phyloP scores from a whole-genome alignment of 176 grass and related monocot species.

The Eremochloa ophiuroides region DNA sequence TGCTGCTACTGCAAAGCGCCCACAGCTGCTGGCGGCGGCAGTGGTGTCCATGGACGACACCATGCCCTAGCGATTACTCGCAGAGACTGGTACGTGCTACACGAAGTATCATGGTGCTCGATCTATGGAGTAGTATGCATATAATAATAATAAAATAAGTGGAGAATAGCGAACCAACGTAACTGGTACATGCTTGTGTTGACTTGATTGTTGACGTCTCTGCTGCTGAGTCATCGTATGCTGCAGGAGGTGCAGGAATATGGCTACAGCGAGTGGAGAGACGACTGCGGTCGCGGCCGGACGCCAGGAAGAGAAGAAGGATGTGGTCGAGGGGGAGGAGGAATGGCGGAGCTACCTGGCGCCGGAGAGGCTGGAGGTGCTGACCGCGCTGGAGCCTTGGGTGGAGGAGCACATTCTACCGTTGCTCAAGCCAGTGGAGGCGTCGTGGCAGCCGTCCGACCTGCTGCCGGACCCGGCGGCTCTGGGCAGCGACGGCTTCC shows the following conservation, averaged over 20 bases:
- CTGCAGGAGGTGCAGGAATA: not conserved
- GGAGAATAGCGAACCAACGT: no score
- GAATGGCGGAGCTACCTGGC: slow-evolving; percentile 25
- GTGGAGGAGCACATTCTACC: slow-evolving; percentile 43
- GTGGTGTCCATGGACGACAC: not conserved
- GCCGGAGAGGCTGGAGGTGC: slow-evolving; percentile 53
- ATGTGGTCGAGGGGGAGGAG: not conserved
- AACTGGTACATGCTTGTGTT: no score
- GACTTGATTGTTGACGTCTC: not conserved
- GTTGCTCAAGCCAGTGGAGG: slow-evolving; percentile 57
- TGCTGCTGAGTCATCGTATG: not conserved
- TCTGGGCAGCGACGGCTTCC: slow-evolving; percentile 45
- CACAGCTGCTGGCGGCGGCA: not conserved
- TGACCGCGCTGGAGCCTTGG: slow-evolving; percentile 56
- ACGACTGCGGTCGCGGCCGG: not conserved
- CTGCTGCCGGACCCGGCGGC: slow-evolving; percentile 50
- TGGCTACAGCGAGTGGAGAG: not conserved
- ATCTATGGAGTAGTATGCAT: no score
- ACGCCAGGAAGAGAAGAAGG: not conserved
- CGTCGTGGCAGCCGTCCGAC: slow-evolving; percentile 68
- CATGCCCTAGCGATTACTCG: not conserved
- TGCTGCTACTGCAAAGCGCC: not conserved
- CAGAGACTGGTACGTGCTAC: not conserved
- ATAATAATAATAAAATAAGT: no score
- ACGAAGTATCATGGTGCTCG: no score